These are phyloP conservation scores for Saccharomycopsis schoenii DNA, from an alignment of 805 yeast genomes.

Conservation along the genomic window DNA sequence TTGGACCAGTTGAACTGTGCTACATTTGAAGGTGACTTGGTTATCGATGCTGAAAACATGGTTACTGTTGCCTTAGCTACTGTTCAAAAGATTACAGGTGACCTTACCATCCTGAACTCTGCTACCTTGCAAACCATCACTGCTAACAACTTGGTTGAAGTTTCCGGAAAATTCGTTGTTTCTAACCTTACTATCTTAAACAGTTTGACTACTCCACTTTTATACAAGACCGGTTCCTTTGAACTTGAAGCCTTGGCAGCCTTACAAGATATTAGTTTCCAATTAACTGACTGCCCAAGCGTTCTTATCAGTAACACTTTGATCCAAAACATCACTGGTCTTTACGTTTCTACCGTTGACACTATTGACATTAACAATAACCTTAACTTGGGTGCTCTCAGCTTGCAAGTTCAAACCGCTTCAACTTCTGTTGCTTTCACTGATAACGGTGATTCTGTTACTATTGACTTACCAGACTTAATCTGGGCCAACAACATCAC, in stretches of 20 bases:
- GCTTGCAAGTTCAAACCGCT: constrained; percentile 65
- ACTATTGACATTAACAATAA: constrained; percentile 85
- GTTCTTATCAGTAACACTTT: constrained; percentile 68
- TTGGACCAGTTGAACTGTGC: constrained; percentile 69
- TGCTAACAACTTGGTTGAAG: constrained; percentile 70
- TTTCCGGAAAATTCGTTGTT: constrained; percentile 62
- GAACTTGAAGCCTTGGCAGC: constrained; percentile 81
- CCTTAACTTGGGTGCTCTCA: constrained; percentile 58
- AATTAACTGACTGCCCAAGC: constrained; percentile 61
- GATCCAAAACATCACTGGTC: constrained; percentile 56
- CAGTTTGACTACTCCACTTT: constrained; percentile 63
- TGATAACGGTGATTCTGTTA: constrained; percentile 73
- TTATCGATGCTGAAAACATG: constrained; percentile 41
- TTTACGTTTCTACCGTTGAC: constrained; percentile 33
- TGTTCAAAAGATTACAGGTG: constrained; percentile 71
- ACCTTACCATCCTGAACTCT: constrained; percentile 57
- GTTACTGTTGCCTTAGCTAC: constrained; percentile 56
- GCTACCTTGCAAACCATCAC: constrained; percentile 50
- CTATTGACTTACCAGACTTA: constrained; percentile 58
- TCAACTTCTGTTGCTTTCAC: constrained; percentile 70
- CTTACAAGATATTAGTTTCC: constrained; percentile 57
- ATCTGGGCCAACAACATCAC: constrained; percentile 82
- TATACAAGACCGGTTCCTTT: constrained; percentile 75
- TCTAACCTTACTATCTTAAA: constrained; percentile 54
- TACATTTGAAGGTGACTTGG: constrained; percentile 71